These are phyloP conservation scores for Zychaea mexicana DNA, from an alignment of 371 early-diverging fungal species.

Conservation along the genomic window DNA sequence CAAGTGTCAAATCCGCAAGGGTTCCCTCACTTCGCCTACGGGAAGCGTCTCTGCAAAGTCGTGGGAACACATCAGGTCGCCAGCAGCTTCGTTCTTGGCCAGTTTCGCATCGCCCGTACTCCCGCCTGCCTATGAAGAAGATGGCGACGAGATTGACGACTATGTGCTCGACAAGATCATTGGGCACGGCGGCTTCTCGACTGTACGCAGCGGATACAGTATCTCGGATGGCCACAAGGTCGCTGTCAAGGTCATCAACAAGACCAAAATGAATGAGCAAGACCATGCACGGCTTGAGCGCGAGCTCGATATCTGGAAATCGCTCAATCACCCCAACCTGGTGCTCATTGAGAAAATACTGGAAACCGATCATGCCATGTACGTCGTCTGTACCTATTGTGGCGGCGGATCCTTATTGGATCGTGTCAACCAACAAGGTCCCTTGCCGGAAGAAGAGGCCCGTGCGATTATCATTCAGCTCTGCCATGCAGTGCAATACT, in stretches of 20 bases:
- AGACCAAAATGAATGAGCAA: conserved; percentile 15
- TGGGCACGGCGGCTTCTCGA: conserved; percentile 71
- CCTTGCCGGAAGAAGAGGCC: conserved; percentile 9
- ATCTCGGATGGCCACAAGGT: conserved; percentile 37
- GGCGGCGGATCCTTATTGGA: conserved; percentile 57
- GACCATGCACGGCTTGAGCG: conserved; percentile 37
- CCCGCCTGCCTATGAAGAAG: conserved; percentile 25
- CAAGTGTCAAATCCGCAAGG: conserved; percentile 19
- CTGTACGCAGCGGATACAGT: conserved; percentile 61
- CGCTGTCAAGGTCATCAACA: conserved; percentile 62
- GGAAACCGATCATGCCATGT: conserved; percentile 64
- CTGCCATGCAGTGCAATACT: conserved; percentile 71
- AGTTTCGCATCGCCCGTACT: conserved; percentile 45
- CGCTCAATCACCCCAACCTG: conserved; percentile 72
- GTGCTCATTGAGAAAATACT: conserved; percentile 64
- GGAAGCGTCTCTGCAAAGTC: conserved; percentile 34
- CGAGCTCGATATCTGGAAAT: conserved; percentile 75
- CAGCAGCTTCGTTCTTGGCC: conserved; percentile 64
- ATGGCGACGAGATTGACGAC: conserved; percentile 71
- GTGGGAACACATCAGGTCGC: conserved; percentile 52
- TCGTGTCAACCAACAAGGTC: conserved; percentile 10
- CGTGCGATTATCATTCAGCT: conserved; percentile 70
- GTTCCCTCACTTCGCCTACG: conserved; percentile 16
- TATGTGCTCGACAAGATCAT: conserved; percentile 63
- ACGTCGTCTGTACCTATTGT: conserved; percentile 72